Evolutionary conservation across 768 basidiomycete genomes (phyloP), one percentile per base, ranked within the genome.

Genomic region (Boletus bicolor): DNA sequence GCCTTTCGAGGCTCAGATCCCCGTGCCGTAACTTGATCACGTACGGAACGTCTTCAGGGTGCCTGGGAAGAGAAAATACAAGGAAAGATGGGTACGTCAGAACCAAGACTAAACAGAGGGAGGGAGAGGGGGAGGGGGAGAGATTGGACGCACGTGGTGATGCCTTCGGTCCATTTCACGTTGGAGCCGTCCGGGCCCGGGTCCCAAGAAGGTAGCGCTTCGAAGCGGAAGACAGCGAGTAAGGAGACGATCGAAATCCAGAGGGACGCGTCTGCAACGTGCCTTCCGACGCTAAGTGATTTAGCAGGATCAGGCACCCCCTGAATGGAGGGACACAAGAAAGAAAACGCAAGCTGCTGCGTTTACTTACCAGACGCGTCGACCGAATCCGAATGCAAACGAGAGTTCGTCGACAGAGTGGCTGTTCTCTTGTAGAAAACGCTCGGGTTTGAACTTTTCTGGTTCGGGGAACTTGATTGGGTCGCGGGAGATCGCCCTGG

Each of bases 311-410:
- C 36, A 59, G 21, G 28, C 2, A 11, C 11, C n/a, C 8, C 26
- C 28, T 34, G 8, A 12, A 28, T 30, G 10, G 30, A 35, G 7
- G 19, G 11, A 24, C 7, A 26, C 0, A 28, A 28, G 38, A 4
- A 6, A 0, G n/a, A 45, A 35, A 5, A 24, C 7, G 36, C 28
- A 28, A 28, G 28, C 28, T 28, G 28, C 28, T 28, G 28, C 28
- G 28, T 6, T 28, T 28, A 28, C 24, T 49, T 42, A 63, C 64
- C 61, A 64, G 30, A 56, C 26, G 51, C 78, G 51, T 49, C 82
- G 82, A 68, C 82, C 78, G 35, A 85, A 71, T 39, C 68, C 68
- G 44, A 70, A 68, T 2, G 49, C 58, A 28, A 70, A 68, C 9
- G 68, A 58, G 36, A 60, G 56, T 12, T 49, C 47, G 26, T 67